These are phyloP conservation scores for Parasitella parasitica DNA, from an alignment of 371 early-diverging fungal species.

Conservation along the genomic window DNA sequence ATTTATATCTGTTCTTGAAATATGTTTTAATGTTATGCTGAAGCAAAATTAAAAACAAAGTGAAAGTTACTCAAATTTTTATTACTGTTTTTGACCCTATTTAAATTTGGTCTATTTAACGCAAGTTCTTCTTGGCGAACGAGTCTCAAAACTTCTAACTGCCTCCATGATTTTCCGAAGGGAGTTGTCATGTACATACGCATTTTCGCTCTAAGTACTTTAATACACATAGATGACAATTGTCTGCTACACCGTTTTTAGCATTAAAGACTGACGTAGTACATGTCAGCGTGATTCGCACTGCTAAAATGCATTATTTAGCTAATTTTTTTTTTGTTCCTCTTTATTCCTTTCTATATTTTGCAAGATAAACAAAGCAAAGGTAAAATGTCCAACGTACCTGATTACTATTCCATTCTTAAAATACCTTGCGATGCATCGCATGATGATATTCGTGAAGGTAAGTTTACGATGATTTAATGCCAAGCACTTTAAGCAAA, in stretches of 20 bases:
- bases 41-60: too few relatives aligned
- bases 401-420: slow-evolving; percentile 31
- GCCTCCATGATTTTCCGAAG: too few relatives aligned
- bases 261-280: background rate
- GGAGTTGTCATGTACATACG: too few relatives aligned
- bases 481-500: background rate
- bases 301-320: background rate
- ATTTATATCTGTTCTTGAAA: too few relatives aligned
- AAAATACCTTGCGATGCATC: slow-evolving; percentile 13
- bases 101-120: too few relatives aligned
- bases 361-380: background rate
- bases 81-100: too few relatives aligned
- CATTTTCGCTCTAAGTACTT: too few relatives aligned
- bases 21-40: too few relatives aligned
- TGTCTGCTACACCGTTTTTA: background rate
- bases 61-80: too few relatives aligned
- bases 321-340: background rate
- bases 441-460: slow-evolving; percentile 32
- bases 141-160: too few relatives aligned
- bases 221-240: too few relatives aligned
- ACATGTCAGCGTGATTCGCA: background rate
- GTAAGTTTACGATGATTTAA: background rate
- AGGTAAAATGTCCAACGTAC: slow-evolving; percentile 20
- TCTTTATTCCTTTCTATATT: background rate
- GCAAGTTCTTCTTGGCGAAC: too few relatives aligned